These are phyloP conservation scores for Jatropha multifida DNA, from an alignment of 441 rosid genomes.

Conservation along the genomic window DNA sequence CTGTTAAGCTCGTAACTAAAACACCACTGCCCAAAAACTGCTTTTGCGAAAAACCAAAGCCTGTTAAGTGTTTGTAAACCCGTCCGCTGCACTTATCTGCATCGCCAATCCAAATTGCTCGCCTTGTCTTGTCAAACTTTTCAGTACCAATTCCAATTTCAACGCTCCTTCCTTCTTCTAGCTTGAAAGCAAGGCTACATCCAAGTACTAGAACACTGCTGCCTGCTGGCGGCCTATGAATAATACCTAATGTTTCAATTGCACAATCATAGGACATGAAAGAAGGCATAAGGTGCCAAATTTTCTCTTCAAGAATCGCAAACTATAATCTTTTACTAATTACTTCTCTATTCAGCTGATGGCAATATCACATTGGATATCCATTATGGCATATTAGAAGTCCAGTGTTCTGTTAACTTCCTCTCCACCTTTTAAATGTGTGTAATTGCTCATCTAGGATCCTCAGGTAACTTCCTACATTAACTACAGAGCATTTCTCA, in stretches of 20 bases:
- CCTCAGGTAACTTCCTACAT: slow-evolving; percentile 26
- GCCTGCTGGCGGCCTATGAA: background rate
- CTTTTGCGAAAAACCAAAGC: no score
- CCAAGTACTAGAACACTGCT: background rate
- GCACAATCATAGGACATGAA: background rate
- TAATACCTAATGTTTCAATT: no score
- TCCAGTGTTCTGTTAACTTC: background rate
- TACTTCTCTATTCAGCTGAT: background rate
- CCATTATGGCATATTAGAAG: background rate
- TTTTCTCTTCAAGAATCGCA: background rate
- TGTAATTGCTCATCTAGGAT: slow-evolving; percentile 30
- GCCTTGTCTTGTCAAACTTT: no score
- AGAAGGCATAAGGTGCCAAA: no score
- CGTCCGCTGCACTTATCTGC: no score
- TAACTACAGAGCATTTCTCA: slow-evolving; percentile 21
- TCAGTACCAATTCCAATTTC: no score
- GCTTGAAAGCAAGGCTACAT: no score
- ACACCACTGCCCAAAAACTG: no score
- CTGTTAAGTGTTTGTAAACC: no score
- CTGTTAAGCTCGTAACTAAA: no score
- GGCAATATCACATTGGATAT: background rate
- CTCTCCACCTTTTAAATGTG: background rate
- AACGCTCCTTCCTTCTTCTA: no score
- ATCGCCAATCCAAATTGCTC: no score
- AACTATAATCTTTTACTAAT: background rate